Conservation (phyloP, 108 stramenopile species). For the Pseudonitzschia delicatissima region DNA sequence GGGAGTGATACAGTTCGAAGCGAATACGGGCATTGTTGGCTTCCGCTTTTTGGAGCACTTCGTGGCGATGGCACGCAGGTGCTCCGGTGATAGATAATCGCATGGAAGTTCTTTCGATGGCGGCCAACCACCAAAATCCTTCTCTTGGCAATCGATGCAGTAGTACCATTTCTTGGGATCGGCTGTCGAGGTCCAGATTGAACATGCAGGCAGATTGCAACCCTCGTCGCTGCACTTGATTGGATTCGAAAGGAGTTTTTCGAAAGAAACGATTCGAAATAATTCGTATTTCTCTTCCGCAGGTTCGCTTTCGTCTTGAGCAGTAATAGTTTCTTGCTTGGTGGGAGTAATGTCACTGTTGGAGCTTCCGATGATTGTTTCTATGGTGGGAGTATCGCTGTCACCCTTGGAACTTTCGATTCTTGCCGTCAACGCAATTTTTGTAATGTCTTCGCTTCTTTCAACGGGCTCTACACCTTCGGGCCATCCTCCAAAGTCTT, state of each 20-base stretch:
- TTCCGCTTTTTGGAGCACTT: slow-evolving; percentile 50
- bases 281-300: slow-evolving; percentile 45
- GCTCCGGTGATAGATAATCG: slow-evolving; percentile 47
- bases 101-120: slow-evolving; percentile 32
- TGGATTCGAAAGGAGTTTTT: slow-evolving; percentile 26
- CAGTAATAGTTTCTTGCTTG: slow-evolving; percentile 26
- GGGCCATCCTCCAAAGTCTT: slow-evolving; percentile 50
- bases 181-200: slow-evolving; percentile 27
- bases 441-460: not conserved
- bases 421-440: not conserved
- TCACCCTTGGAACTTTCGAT: not conserved
- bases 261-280: slow-evolving; percentile 33
- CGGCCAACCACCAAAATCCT: slow-evolving; percentile 71
- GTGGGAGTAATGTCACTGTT: not conserved
- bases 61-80: slow-evolving; percentile 43
- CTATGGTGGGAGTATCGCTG: not conserved
- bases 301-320: slow-evolving; percentile 15
- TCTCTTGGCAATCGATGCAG: slow-evolving; percentile 52
- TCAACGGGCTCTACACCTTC: slow-evolving; percentile 23
- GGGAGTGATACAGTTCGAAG: slow-evolving; percentile 48
- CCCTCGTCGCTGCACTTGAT: slow-evolving; percentile 32
- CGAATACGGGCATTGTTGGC: slow-evolving; percentile 50
- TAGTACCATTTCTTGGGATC: slow-evolving; percentile 41
- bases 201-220: slow-evolving; percentile 41
- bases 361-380: slow-evolving; percentile 1